Base-by-base conservation (phyloP, 495 filamentous ascomycete species). In the Penicillium antarcticum region DNA sequence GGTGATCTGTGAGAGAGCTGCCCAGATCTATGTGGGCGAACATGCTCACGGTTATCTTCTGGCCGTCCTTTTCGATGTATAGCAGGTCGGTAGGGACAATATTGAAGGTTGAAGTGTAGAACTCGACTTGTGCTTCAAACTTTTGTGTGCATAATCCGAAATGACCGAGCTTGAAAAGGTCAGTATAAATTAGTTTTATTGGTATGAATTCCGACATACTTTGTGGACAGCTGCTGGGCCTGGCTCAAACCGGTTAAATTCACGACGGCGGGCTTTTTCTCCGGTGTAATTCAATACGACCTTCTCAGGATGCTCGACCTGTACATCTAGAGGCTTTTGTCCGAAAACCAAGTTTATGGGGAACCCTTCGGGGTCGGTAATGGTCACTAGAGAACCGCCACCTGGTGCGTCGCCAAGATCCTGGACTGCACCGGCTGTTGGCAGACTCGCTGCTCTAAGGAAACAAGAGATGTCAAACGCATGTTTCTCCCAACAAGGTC, bases 201-300 rank as follows among this genome's bases (percentile, higher is more conserved):
- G 21, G 21, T 23, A 23, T 7, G 21, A 24, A 12, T 1, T 39
- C 14, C 35, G 4, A 48, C 45, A 7, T 8, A 66, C 62, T 48
- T 89, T 91, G 68, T 89, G 83, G 1, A 89, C 74, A 1, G 82
- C 79, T 1, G 85, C 84, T 2, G 87, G 87, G 6, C 87, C 83
- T 6, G 69, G 69, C 4, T 73, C 53, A 52, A 78, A 71, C 0
- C 69, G 55, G 14, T 67, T 66, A 43, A 71, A 70, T 36, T 53
- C 49, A 2, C 60, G 55, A 7, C 42, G 16, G 3, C 69, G 56
- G 13, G 57, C 52, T 41, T 73, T 71, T 3, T 73, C 67, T 6
- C 26, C 19, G 21, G 65, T 59, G 16, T 55, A 63, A 36, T 72
- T 71, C 32, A 61, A 33, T 9, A 51, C 57, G 32, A 68, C 44